phyloP scores from a whole-genome alignment of 2,329 filamentous ascomycete genomes.

The Colletotrichum sp. region DNA sequence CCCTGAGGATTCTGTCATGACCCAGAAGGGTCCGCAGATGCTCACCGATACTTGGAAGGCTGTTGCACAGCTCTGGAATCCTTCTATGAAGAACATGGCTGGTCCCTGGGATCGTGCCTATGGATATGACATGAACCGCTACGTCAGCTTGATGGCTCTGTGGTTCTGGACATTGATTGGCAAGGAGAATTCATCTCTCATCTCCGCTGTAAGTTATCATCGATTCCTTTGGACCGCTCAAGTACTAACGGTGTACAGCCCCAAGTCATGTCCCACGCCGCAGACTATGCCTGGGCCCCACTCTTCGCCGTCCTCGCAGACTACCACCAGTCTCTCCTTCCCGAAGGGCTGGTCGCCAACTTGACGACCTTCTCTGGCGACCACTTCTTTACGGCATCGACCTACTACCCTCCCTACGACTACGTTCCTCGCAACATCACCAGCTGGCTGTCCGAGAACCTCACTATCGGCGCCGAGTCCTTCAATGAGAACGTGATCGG shows the following conservation, averaged over 20 bases:
- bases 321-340: slow-evolving; percentile 52
- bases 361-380: slow-evolving; percentile 56
- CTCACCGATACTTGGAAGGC: slow-evolving; percentile 57
- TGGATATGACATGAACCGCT: slow-evolving; percentile 68
- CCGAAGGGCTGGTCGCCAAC: slow-evolving; percentile 39
- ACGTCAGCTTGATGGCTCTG: slow-evolving; percentile 61
- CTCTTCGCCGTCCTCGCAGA: slow-evolving; percentile 59
- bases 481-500: slow-evolving; percentile 62
- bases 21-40: slow-evolving; percentile 54
- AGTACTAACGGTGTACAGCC: slow-evolving; percentile 33
- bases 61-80: slow-evolving; percentile 59
- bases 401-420: slow-evolving; percentile 65
- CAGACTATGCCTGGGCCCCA: slow-evolving; percentile 63
- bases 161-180: slow-evolving; percentile 65
- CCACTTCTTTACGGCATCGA: slow-evolving; percentile 55
- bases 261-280: slow-evolving; percentile 61
- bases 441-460: slow-evolving; percentile 58
- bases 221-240: neutral
- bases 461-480: slow-evolving; percentile 66
- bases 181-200: slow-evolving; percentile 44
- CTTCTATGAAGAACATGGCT: slow-evolving; percentile 63
- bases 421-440: slow-evolving; percentile 61
- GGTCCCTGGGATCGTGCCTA: slow-evolving; percentile 70
- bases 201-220: slow-evolving; percentile 30
- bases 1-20: slow-evolving; percentile 57